These are phyloP conservation scores for Hortiboletus campestris DNA, from an alignment of 768 basidiomycete species.

Conservation along the genomic window DNA sequence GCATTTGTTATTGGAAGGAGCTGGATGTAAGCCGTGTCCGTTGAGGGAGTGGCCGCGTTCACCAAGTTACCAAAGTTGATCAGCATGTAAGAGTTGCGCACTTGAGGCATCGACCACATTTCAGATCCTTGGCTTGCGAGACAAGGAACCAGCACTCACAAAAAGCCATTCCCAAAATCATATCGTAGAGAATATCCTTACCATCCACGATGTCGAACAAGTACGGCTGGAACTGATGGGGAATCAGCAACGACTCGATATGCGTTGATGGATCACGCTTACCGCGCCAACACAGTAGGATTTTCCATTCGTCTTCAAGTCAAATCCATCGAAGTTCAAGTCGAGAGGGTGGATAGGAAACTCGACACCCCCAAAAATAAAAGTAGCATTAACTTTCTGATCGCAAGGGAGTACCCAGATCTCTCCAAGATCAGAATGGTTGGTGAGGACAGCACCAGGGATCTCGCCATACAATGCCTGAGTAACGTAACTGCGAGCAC, in stretches of 20 bases:
- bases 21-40: conserved; percentile 57
- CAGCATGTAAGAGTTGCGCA: conserved; percentile 62
- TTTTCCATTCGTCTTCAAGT: conserved; percentile 21
- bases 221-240: conserved; percentile 64
- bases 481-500: conserved; percentile 43
- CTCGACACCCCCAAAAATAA: conserved; percentile 54
- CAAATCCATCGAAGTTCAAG: conserved; percentile 34
- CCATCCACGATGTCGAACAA: conserved; percentile 41
- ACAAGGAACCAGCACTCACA: conserved; percentile 38
- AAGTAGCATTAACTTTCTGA: conserved; percentile 61
- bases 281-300: conserved; percentile 45
- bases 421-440: conserved; percentile 39
- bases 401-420: conserved; percentile 66
- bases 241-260: neutral
- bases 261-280: conserved; percentile 14
- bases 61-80: conserved; percentile 67
- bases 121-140: neutral
- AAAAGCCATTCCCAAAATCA: conserved; percentile 74
- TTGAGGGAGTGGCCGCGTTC: conserved; percentile 36
- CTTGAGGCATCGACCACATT: conserved; percentile 30
- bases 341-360: conserved; percentile 71
- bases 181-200: conserved; percentile 42
- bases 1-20: conserved; percentile 56
- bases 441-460: conserved; percentile 48
- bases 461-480: conserved; percentile 61